phyloP scores from a whole-genome alignment of 164 flowering plant genomes.

The Stephania cephalantha region DNA sequence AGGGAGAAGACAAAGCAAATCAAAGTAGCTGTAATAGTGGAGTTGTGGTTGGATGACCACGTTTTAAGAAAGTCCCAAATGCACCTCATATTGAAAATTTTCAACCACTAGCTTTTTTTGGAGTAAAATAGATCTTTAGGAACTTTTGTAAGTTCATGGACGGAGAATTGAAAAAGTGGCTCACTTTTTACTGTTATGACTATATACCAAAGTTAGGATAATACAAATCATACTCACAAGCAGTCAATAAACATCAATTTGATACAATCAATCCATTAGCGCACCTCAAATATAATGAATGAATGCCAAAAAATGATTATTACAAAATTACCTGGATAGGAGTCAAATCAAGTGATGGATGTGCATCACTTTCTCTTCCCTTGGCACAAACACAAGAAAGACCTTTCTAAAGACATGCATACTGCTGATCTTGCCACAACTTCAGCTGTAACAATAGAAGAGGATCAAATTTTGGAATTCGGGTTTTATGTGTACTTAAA shows the following conservation, averaged over 20 bases:
- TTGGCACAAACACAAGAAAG: slow-evolving; percentile 99
- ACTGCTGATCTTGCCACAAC: slow-evolving; percentile 94
- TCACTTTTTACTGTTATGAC: too few relatives aligned
- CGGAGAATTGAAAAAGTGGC: too few relatives aligned
- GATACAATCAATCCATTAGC: not conserved
- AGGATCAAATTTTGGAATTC: slow-evolving; percentile 17
- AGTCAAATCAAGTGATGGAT: slow-evolving; percentile 87
- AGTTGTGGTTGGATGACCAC: too few relatives aligned
- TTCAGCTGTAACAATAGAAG: slow-evolving; percentile 62
- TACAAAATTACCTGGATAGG: slow-evolving; percentile 60
- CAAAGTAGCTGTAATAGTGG: too few relatives aligned
- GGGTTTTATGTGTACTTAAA: not conserved
- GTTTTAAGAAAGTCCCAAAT: not conserved
- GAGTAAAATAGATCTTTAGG: not conserved
- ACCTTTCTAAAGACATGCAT: slow-evolving; percentile 90
- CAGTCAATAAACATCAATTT: not conserved
- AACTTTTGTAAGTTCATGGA: too few relatives aligned
- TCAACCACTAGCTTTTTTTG: not conserved
- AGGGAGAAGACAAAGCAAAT: too few relatives aligned
- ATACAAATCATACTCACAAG: not conserved
- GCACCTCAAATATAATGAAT: not conserved
- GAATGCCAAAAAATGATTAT: not conserved
- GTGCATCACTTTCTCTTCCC: slow-evolving; percentile 83
- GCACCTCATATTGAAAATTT: not conserved
- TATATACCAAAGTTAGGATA: not conserved